Evolutionary conservation across 2,329 filamentous ascomycete species (phyloP).

Genomic region (Xylaria hypoxylon): DNA sequence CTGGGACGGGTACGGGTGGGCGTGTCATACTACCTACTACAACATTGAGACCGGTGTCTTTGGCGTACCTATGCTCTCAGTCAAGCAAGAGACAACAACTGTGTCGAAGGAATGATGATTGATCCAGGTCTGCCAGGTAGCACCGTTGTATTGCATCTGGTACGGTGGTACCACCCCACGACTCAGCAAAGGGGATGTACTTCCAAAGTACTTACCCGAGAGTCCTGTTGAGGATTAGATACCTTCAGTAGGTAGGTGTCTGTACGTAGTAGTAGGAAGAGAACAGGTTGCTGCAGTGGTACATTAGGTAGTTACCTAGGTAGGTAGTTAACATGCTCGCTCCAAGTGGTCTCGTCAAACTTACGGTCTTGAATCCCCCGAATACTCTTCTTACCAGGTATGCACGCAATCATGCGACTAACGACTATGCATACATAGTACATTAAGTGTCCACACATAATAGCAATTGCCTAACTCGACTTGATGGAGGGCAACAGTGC

Average conservation of each 20-base stretch:
- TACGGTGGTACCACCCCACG: slow-evolving; percentile 11
- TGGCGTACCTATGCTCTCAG: slow-evolving; percentile 10
- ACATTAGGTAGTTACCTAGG: too few relatives aligned
- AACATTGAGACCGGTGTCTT: slow-evolving; percentile 23
- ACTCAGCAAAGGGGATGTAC: neutral
- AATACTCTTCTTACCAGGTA: neutral
- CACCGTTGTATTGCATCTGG: slow-evolving; percentile 10
- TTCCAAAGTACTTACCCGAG: neutral
- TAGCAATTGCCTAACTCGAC: neutral
- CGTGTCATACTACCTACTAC: slow-evolving; percentile 9
- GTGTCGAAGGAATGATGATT: slow-evolving; percentile 15
- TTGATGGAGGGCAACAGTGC: slow-evolving; percentile 1
- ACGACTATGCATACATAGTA: too few relatives aligned
- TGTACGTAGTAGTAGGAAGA: too few relatives aligned
- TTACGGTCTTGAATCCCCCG: neutral
- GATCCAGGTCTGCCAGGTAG: slow-evolving; percentile 8
- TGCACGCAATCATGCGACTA: slow-evolving; percentile 15
- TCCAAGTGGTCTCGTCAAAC: slow-evolving; percentile 4
- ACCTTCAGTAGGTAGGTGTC: too few relatives aligned
- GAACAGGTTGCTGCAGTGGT: slow-evolving; percentile 18
- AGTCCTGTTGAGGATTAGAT: neutral
- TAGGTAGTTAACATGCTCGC: slow-evolving; percentile 7
- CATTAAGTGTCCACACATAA: too few relatives aligned
- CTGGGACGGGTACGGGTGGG: slow-evolving; percentile 13
- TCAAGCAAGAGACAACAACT: slow-evolving; percentile 7